Conservation (phyloP, 1,284 basidiomycete species). For the Apiotrichum akiyoshidainum region DNA sequence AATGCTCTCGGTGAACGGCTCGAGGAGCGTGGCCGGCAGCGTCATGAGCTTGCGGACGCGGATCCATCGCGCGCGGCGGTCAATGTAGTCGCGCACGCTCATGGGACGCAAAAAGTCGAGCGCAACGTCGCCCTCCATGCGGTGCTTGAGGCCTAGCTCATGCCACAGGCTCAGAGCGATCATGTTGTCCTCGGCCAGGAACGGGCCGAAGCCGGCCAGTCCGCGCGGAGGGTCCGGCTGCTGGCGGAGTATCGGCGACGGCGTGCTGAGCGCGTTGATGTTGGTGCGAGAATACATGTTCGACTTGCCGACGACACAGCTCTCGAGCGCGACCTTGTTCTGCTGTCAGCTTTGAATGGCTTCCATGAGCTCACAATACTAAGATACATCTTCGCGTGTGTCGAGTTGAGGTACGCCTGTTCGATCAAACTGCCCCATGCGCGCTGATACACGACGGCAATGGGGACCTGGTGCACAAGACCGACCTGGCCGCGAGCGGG, state of each 20-base stretch:
- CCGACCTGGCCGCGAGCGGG: slow-evolving; percentile 58
- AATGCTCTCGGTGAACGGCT: slow-evolving; percentile 85
- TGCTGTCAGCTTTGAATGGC: slow-evolving; percentile 16
- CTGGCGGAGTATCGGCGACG: slow-evolving; percentile 35
- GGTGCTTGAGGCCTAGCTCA: slow-evolving; percentile 77
- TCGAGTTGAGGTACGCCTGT: slow-evolving; percentile 91
- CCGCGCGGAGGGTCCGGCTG: slow-evolving; percentile 50
- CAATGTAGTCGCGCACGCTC: slow-evolving; percentile 73
- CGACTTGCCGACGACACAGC: slow-evolving; percentile 96
- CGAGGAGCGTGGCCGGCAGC: slow-evolving; percentile 71
- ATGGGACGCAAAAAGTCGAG: slow-evolving; percentile 84
- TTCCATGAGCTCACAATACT: slow-evolving; percentile 61
- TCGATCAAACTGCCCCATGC: slow-evolving; percentile 79
- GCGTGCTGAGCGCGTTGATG: slow-evolving; percentile 42
- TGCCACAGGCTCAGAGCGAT: slow-evolving; percentile 86
- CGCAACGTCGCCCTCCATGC: slow-evolving; percentile 81
- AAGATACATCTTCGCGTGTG: slow-evolving; percentile 98
- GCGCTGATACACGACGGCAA: slow-evolving; percentile 69
- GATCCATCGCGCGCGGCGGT: slow-evolving; percentile 86
- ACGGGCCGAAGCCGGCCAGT: slow-evolving; percentile 74
- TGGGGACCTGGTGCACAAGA: slow-evolving; percentile 93
- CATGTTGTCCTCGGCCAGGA: slow-evolving; percentile 94
- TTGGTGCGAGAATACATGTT: slow-evolving; percentile 90
- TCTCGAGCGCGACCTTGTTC: slow-evolving; percentile 71
- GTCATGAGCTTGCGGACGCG: slow-evolving; percentile 91